Conservation (phyloP, 345 rosid species). For the Erysimum cheiranthoides region DNA sequence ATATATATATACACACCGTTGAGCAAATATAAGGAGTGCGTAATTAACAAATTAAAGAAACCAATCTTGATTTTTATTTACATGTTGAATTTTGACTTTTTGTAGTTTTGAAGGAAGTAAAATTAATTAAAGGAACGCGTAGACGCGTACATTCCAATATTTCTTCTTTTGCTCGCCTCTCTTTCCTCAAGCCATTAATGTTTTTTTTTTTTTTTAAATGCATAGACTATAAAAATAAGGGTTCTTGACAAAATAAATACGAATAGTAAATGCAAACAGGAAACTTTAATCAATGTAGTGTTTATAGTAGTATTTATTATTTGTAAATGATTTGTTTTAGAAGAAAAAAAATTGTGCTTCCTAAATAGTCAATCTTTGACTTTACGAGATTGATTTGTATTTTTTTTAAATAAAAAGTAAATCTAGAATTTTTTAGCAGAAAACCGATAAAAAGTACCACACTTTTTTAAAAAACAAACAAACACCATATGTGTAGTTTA, state of each 20-base stretch:
- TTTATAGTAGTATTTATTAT: background rate
- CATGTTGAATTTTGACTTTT: conserved; percentile 22
- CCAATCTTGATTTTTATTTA: background rate
- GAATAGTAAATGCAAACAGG: background rate
- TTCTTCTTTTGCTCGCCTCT: too few relatives aligned
- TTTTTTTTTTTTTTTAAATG: background rate
- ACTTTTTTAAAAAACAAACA: too few relatives aligned
- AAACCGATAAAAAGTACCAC: too few relatives aligned
- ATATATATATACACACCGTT: background rate
- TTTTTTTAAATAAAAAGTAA: too few relatives aligned
- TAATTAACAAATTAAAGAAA: background rate
- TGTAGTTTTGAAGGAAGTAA: conserved; percentile 13
- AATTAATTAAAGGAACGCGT: conserved; percentile 22
- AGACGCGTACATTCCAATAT: conserved; percentile 2
- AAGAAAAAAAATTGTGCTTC: too few relatives aligned
- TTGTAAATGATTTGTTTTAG: background rate
- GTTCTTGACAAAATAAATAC: background rate
- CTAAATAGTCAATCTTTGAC: too few relatives aligned
- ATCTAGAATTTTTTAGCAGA: too few relatives aligned
- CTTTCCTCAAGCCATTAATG: conserved; percentile 2
- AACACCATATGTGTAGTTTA: background rate
- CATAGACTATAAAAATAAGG: background rate
- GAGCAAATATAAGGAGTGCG: background rate
- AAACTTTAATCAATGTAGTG: background rate
- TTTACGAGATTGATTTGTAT: too few relatives aligned